These are phyloP conservation scores for Chloranthus sessilifolius DNA, from an alignment of 164 flowering plant genomes.

Conservation along the genomic window DNA sequence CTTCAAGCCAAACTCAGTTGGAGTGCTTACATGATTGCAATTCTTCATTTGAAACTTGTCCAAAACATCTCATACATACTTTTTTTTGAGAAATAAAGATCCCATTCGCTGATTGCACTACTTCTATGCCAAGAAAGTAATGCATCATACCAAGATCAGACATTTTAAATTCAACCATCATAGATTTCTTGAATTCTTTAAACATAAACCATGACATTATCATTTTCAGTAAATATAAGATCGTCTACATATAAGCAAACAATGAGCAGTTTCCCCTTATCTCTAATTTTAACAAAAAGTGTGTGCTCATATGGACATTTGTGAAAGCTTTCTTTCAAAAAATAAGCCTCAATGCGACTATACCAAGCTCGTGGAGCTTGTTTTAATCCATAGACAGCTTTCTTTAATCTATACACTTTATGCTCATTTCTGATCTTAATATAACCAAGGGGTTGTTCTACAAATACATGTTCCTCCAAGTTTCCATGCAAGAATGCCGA, in stretches of 20 bases:
- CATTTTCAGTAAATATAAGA: constrained; percentile 9
- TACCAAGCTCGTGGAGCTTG: constrained; percentile 14
- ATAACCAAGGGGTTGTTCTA: constrained; percentile 14
- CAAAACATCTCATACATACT: constrained; percentile 4
- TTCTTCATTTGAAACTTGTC: constrained; percentile 2
- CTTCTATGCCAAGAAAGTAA: constrained; percentile 12
- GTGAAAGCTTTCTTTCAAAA: not conserved
- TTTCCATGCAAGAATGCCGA: constrained; percentile 18
- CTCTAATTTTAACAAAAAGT: not conserved
- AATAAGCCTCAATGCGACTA: constrained; percentile 9
- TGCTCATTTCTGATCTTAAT: constrained; percentile 6
- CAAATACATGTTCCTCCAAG: constrained; percentile 12
- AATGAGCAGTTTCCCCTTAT: not conserved
- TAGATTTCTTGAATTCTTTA: not conserved
- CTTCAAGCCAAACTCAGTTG: constrained; percentile 2
- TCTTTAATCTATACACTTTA: constrained; percentile 12
- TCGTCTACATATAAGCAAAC: constrained; percentile 8
- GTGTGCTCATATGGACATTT: constrained; percentile 7
- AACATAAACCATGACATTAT: not conserved
- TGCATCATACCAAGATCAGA: constrained; percentile 9
- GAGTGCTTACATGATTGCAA: constrained; percentile 1
- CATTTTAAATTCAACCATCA: constrained; percentile 7
- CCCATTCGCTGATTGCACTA: constrained; percentile 1
- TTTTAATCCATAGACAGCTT: constrained; percentile 10
- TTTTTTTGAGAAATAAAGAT: constrained; percentile 8